Evolutionary conservation across 768 basidiomycete genomes (phyloP).

Genomic region (Mycena filopes): DNA sequence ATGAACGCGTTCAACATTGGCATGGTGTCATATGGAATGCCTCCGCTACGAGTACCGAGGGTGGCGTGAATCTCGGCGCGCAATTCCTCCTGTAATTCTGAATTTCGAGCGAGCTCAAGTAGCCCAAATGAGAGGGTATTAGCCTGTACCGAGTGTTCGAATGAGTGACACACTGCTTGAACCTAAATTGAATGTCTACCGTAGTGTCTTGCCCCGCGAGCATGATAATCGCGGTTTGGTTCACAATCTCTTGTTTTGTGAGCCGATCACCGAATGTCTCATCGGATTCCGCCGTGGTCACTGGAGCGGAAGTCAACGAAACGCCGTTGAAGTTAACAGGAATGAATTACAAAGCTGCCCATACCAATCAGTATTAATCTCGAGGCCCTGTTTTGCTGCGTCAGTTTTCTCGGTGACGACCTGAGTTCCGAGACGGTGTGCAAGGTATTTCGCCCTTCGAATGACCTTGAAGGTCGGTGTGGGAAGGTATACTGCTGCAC

Average conservation of each 20-base stretch:
- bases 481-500: background rate
- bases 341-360: slow-evolving; percentile 1
- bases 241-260: background rate
- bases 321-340: background rate
- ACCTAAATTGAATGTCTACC: background rate
- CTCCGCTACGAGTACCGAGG: background rate
- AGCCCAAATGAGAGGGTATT: slow-evolving; percentile 16
- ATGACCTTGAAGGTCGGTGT: background rate
- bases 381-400: background rate
- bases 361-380: background rate
- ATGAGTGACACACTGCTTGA: background rate
- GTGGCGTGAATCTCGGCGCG: slow-evolving; percentile 10
- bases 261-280: background rate
- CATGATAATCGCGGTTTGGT: slow-evolving; percentile 10
- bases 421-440: background rate
- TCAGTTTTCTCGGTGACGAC: background rate
- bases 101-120: slow-evolving; percentile 11
- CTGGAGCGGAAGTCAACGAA: background rate
- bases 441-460: background rate
- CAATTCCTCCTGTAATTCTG: slow-evolving; percentile 5
- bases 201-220: slow-evolving; percentile 26
- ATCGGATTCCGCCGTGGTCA: background rate
- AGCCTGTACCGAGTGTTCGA: background rate
- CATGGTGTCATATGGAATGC: slow-evolving; percentile 8
- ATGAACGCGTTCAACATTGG: slow-evolving; percentile 27